A percentile compares a stretch with the other conserved stretches of the same genome.
Evolutionary conservation across 164 flowering plant species (phyloP).

Genomic region (Vitis cinerea): DNA sequence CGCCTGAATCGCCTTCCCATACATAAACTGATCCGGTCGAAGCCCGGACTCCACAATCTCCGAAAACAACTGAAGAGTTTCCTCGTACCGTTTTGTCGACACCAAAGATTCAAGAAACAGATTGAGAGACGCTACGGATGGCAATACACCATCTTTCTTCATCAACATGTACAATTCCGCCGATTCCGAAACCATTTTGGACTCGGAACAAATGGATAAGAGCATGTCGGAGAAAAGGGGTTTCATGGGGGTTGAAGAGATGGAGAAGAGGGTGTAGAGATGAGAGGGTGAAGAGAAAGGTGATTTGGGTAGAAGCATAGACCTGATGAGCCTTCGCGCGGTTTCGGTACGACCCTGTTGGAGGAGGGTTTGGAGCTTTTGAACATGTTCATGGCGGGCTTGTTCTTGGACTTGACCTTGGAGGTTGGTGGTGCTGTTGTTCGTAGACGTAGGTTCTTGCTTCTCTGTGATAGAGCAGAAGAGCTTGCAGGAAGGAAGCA

Average conservation of each 20-base stretch:
- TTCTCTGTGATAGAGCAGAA: not conserved
- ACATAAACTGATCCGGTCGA: slow-evolving; percentile 37
- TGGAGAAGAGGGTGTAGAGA: slow-evolving; percentile 28
- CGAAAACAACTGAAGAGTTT: slow-evolving; percentile 31
- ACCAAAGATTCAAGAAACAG: slow-evolving; percentile 41
- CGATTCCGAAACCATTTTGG: slow-evolving; percentile 32
- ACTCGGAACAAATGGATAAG: slow-evolving; percentile 30
- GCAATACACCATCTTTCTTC: slow-evolving; percentile 30
- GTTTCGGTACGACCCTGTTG: slow-evolving; percentile 32
- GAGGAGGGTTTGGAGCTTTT: slow-evolving; percentile 37
- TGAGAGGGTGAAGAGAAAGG: slow-evolving; percentile 35
- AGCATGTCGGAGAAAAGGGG: slow-evolving; percentile 26
- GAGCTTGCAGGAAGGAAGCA: slow-evolving; percentile 5
- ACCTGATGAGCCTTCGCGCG: slow-evolving; percentile 31
- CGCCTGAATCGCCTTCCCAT: slow-evolving; percentile 68
- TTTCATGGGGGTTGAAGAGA: slow-evolving; percentile 26
- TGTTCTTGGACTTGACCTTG: slow-evolving; percentile 1
- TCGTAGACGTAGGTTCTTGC: not conserved
- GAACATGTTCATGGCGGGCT: slow-evolving; percentile 32
- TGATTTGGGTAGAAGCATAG: slow-evolving; percentile 26
- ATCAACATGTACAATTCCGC: slow-evolving; percentile 23
- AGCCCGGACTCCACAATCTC: slow-evolving; percentile 34
- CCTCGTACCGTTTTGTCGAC: slow-evolving; percentile 18
- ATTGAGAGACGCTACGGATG: slow-evolving; percentile 28
- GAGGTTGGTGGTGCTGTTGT: slow-evolving; percentile 1